Base-by-base conservation (phyloP, 805 yeast species). In the Lipomyces lipofer region DNA sequence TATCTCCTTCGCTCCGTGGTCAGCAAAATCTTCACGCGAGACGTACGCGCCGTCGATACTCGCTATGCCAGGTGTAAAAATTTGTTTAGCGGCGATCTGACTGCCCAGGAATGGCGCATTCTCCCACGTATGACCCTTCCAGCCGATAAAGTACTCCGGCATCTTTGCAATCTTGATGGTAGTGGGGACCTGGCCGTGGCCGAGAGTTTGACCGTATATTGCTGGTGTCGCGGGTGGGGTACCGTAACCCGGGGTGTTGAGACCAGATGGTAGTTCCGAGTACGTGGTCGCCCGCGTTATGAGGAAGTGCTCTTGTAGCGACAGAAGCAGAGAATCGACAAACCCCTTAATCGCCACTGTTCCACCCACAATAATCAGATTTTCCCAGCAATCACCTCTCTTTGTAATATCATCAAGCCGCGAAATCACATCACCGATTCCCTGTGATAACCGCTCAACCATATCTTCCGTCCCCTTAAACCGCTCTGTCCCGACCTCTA, bases 101-200 rank as follows among this genome's bases (percentile, higher is more conserved):
- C 87, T 95, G 1, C 98, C 98, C 58, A 91, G 73, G 66, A 91
- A 88, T 54, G 82, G 77, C 29, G 85, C 81, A 62, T 88, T 90
- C 54, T 85, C 83, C 79, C 85, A 84, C 1, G 92, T 90, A 30
- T 69, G 69, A 45, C 81, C 82, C 71, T 91, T 91, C 97, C 97
- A 92, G 62, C 88, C 96, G 0, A 96, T 88, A 72, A 92, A 92
- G 70, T 92, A 91, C 52, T 92, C 98, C 0, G 97, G 95, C 69
- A 82, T 78, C 64, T 85, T 84, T 24, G 84, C 82, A 47, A 82
- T 67, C 61, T 79, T 82, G 52, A 91, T 78, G 12, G 83, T 75
- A n/a, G 83, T 82, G 21, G 97, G 98, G 1, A 85, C 90, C 71
- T 92, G 98, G 47, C 77, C 70, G 57, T 77, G 74, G 19, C 71